phyloP scores from a whole-genome alignment of 2,329 filamentous ascomycete genomes.

The Paradendryphiella salina region DNA sequence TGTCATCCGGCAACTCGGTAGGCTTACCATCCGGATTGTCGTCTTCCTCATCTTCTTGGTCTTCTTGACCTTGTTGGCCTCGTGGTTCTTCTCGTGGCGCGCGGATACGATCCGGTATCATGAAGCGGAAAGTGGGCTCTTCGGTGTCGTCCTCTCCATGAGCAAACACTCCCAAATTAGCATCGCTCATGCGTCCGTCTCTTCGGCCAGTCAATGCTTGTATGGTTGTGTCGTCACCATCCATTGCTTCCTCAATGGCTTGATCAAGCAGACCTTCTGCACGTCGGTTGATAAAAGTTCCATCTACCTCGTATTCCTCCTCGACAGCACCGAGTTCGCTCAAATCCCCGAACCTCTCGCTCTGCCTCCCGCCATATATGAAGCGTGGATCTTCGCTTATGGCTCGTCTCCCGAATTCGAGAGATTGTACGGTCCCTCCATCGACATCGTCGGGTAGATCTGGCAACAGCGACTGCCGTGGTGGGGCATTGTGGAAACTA shows the following conservation, averaged over 20 bases:
- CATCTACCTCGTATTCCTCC: conserved; percentile 49
- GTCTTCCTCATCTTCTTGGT: conserved; percentile 12
- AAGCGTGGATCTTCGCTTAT: conserved; percentile 45
- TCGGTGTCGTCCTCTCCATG: conserved; percentile 40
- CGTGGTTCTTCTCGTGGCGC: conserved; percentile 23
- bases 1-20: conserved; percentile 34
- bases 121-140: conserved; percentile 47
- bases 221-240: conserved; percentile 39
- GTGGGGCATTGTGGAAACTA: conserved; percentile 47
- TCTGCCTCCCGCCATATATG: conserved; percentile 53
- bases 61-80: too few relatives aligned
- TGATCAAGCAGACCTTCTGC: conserved; percentile 47
- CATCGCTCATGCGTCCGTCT: conserved; percentile 37
- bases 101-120: conserved; percentile 42
- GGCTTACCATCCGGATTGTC: conserved; percentile 7
- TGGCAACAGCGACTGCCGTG: conserved; percentile 44
- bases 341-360: conserved; percentile 56
- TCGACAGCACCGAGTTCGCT: conserved; percentile 45
- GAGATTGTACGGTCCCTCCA: conserved; percentile 53
- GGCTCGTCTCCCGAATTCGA: conserved; percentile 52
- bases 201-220: conserved; percentile 37
- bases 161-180: conserved; percentile 40
- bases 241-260: conserved; percentile 40
- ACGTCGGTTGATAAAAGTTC: conserved; percentile 44
- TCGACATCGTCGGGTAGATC: conserved; percentile 44